A percentile compares a stretch with the other conserved stretches of the same genome.
phyloP scores from a whole-genome alignment of 2,329 filamentous ascomycete genomes.

The Sporothrix brasiliensis region DNA sequence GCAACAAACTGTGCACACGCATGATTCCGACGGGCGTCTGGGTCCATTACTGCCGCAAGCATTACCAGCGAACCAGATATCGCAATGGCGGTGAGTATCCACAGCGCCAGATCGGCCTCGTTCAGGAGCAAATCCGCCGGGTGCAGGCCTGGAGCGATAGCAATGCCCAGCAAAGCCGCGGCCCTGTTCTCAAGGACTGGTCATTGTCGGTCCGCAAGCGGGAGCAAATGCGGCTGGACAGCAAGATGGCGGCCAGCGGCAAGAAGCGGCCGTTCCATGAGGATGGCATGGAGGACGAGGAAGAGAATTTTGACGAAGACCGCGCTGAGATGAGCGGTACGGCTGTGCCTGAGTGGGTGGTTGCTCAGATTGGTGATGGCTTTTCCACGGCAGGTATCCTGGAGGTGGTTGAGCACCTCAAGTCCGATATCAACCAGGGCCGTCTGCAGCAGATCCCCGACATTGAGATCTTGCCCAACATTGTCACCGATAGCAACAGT shows the following conservation, averaged over 20 bases:
- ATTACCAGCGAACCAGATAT: constrained; percentile 77
- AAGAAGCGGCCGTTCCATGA: constrained; percentile 41
- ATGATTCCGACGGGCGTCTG: constrained; percentile 70
- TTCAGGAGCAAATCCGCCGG: constrained; percentile 63
- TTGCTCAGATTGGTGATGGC: constrained; percentile 49
- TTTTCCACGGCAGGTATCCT: constrained; percentile 54
- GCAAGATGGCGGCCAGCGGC: constrained; percentile 41
- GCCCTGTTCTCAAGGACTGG: constrained; percentile 60
- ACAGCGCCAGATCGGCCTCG: constrained; percentile 64
- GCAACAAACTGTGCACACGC: constrained; percentile 77
- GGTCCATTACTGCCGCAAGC: constrained; percentile 78
- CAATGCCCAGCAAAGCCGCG: constrained; percentile 46
- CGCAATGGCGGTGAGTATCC: constrained; percentile 65
- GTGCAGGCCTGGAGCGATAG: constrained; percentile 65
- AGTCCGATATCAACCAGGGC: constrained; percentile 50
- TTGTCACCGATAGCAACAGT: constrained; percentile 39
- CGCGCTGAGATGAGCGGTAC: constrained; percentile 45
- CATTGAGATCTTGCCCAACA: constrained; percentile 62
- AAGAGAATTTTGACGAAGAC: constrained; percentile 39
- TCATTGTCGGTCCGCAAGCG: constrained; percentile 65
- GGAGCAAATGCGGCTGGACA: constrained; percentile 61
- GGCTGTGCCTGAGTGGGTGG: constrained; percentile 55
- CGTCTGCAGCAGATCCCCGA: constrained; percentile 55
- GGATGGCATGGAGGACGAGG: constrained; percentile 44
- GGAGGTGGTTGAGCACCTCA: constrained; percentile 52